Evolutionary conservation across 768 basidiomycete species (phyloP).

Genomic region (Mycena galericulata): DNA sequence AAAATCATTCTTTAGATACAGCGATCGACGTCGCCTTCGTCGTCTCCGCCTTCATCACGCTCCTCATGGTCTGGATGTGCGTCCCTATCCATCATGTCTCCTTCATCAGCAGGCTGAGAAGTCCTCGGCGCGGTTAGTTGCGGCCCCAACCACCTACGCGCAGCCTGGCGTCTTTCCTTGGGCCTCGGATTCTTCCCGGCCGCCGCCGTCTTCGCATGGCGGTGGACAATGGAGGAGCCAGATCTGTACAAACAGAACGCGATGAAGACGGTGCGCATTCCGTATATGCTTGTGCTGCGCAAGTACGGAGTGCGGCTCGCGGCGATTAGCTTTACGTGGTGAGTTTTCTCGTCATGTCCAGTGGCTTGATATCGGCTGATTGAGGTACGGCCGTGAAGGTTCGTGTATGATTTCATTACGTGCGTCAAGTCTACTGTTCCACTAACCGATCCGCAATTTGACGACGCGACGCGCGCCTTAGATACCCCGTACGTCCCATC

Average conservation of each 20-base stretch:
- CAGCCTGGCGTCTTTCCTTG: slow-evolving; percentile 90
- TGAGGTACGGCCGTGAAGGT: no score
- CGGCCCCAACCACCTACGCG: slow-evolving; percentile 81
- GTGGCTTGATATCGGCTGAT: slow-evolving; percentile 5
- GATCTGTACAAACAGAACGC: slow-evolving; percentile 77
- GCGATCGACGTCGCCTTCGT: slow-evolving; percentile 93
- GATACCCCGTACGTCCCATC: slow-evolving; percentile 68
- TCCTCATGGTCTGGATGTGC: slow-evolving; percentile 91
- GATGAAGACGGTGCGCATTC: slow-evolving; percentile 80
- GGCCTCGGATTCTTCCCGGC: slow-evolving; percentile 89
- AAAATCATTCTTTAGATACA: no score
- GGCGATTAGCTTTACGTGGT: slow-evolving; percentile 86
- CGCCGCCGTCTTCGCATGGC: slow-evolving; percentile 84
- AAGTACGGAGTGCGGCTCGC: slow-evolving; percentile 81
- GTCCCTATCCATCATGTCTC: neutral
- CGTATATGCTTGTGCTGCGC: slow-evolving; percentile 80
- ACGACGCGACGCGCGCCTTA: slow-evolving; percentile 36
- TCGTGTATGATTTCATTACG: slow-evolving; percentile 86
- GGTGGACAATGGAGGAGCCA: slow-evolving; percentile 86
- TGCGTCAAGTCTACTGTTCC: slow-evolving; percentile 58
- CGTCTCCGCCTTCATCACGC: slow-evolving; percentile 81
- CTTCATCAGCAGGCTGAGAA: neutral
- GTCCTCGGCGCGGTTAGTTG: slow-evolving; percentile 58
- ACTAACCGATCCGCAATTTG: neutral
- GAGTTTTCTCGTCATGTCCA: slow-evolving; percentile 32